Percentiles rank a stretch among this genome's conserved stretches.
These are phyloP conservation scores for Combretum micranthum DNA, from an alignment of 345 rosid genomes.

Conservation along the genomic window DNA sequence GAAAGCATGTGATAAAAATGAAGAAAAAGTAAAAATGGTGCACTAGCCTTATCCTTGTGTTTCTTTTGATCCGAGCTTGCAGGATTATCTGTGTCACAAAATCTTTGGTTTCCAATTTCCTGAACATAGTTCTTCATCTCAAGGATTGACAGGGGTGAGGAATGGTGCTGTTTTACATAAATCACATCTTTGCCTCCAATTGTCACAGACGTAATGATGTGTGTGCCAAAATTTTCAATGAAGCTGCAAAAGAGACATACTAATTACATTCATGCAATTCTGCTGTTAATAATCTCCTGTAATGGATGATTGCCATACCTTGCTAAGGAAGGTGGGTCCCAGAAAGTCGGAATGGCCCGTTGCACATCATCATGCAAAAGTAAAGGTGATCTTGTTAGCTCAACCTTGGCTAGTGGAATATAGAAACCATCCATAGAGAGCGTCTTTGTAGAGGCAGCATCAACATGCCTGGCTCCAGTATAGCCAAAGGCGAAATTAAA, in stretches of 20 bases:
- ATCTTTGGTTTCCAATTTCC: conserved; percentile 68
- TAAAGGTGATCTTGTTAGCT: conserved; percentile 31
- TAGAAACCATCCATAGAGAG: conserved; percentile 56
- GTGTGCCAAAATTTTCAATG: conserved; percentile 69
- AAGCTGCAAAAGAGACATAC: conserved; percentile 38
- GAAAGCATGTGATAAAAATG: neutral
- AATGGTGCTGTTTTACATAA: conserved; percentile 60
- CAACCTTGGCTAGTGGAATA: conserved; percentile 54
- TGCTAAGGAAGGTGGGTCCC: conserved; percentile 65
- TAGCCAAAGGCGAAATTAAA: conserved; percentile 62
- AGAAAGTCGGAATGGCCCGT: conserved; percentile 39
- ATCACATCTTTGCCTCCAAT: conserved; percentile 73
- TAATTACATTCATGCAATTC: conserved; percentile 8
- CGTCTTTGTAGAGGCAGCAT: conserved; percentile 53
- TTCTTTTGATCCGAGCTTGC: conserved; percentile 43
- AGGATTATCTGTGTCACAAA: conserved; percentile 31
- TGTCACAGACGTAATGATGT: conserved; percentile 58
- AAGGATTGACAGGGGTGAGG: conserved; percentile 50
- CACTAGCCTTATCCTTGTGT: conserved; percentile 67
- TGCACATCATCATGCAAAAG: conserved; percentile 45
- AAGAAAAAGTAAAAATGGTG: conserved; percentile 2
- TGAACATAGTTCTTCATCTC: conserved; percentile 57
- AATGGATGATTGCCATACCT: conserved; percentile 29
- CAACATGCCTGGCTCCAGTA: conserved; percentile 47
- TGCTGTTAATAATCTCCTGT: conserved; percentile 4